Evolutionary conservation across 2,329 filamentous ascomycete genomes (phyloP), one percentile per base, ranked within the genome.

Genomic region (Fusarium burgessii): DNA sequence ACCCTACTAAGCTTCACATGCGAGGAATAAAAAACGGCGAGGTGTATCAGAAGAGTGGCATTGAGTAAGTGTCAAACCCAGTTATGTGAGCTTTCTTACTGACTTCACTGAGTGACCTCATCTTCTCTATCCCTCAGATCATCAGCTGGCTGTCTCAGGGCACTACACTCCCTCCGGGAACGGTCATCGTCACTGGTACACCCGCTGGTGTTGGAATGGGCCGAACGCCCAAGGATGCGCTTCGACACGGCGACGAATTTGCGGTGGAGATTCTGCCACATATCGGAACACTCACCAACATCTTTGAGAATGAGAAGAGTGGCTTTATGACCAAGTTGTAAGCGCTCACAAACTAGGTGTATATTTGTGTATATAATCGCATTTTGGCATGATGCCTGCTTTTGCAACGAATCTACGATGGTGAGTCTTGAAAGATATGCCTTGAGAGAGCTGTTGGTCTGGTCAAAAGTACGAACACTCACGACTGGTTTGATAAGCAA

Each of bases 191-290:
- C 71, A 91, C 89, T 8, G 90, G 90, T 64, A 91, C 90, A 10
- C 91, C 91, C 0, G 86, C 90, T 62, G 91, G 91, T 29, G 91
- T 93, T 20, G 91, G 90, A 4, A 89, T 91, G 85, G 91, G 90
- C n/a, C 85, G 87, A 61, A 90, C 86, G 51, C 91, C 91, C 6
- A 87, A 87, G 68, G 76, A 91, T 23, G 92, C 90, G 86, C 79
- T 93, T 51, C 89, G 89, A 78, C 86, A 93, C 76, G 90, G 90
- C 4, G 91, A 93, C 77, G 80, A 84, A 71, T 84, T 82, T 62
- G 78, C 80, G 1, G 82, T 85, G 8, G 82, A 84, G 76, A 80
- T 85, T 50, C 72, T 79, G 58, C 76, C 76, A 49, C 78, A 84
- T 70, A 82, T 84, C 42, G 83, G 82, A 40, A 85, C 81, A 38